Conservation (phyloP, 108 stramenopile genomes). For the Seminavis robusta region DNA sequence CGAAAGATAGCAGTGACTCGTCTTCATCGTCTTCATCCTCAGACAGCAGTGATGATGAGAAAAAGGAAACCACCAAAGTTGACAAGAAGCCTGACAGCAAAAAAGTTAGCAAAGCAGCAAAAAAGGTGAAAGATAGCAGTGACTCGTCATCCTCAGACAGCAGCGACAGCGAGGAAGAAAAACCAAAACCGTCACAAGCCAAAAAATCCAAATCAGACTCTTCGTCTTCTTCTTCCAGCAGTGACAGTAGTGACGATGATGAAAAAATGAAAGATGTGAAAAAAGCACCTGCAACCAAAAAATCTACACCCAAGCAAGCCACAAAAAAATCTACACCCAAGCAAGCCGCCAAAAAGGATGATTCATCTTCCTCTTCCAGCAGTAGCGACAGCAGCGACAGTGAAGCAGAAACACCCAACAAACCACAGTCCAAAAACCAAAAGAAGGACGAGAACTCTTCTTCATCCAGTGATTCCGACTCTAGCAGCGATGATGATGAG, state of each 20-base stretch:
- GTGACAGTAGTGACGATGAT: too few relatives aligned
- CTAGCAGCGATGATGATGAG: not conserved
- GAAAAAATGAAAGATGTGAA: slow-evolving; percentile 7
- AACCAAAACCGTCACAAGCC: not conserved
- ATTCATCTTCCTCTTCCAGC: too few relatives aligned
- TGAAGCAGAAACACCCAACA: not conserved
- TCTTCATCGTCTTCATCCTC: slow-evolving; percentile 12
- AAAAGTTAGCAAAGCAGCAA: not conserved
- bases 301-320: too few relatives aligned
- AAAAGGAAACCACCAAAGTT: slow-evolving; percentile 2
- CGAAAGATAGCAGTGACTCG: not conserved
- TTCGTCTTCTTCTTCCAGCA: slow-evolving; percentile 5
- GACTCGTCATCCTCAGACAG: slow-evolving; percentile 14
- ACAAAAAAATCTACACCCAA: too few relatives aligned
- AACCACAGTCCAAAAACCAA: not conserved
- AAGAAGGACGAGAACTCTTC: too few relatives aligned
- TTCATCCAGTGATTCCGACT: not conserved
- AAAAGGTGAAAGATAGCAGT: not conserved
- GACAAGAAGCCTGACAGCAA: not conserved
- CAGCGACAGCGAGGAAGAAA: slow-evolving; percentile 8
- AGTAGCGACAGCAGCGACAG: too few relatives aligned
- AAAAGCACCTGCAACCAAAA: slow-evolving; percentile 1
- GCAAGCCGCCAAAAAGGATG: too few relatives aligned
- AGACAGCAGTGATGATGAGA: slow-evolving; percentile 3
- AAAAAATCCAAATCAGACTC: not conserved